Percentiles rank a stretch among this genome's conserved stretches.
Conservation (phyloP, 2,329 filamentous ascomycete species). For the Aspergillus pseudoglaucus region DNA sequence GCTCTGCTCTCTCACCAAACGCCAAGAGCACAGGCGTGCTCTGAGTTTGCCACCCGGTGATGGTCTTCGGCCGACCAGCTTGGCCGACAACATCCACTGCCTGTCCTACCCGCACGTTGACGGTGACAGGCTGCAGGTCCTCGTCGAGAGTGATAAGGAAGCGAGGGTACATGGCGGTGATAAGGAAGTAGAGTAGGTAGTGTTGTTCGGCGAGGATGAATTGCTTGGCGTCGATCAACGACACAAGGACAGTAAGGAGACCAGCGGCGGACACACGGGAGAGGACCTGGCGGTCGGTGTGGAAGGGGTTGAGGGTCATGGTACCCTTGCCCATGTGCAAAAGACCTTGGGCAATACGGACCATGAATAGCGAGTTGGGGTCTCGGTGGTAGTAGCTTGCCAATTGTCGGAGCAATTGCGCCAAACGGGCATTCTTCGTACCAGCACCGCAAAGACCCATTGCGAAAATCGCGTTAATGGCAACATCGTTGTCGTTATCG, state of each 20-base stretch:
- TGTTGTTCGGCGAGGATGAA: slow-evolving; percentile 68
- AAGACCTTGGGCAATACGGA: slow-evolving; percentile 93
- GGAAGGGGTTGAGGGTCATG: slow-evolving; percentile 94
- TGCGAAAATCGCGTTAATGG: slow-evolving; percentile 96
- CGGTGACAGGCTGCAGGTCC: slow-evolving; percentile 83
- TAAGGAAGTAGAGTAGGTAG: slow-evolving; percentile 95
- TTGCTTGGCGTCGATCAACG: slow-evolving; percentile 91
- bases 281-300: slow-evolving; percentile 92
- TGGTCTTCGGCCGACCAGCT: slow-evolving; percentile 94
- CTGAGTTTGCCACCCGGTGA: slow-evolving; percentile 98
- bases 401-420: slow-evolving; percentile 86
- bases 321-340: slow-evolving; percentile 99
- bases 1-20: slow-evolving; percentile 91
- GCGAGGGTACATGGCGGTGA: slow-evolving; percentile 91
- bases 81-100: slow-evolving; percentile 97
- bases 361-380: slow-evolving; percentile 96
- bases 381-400: slow-evolving; percentile 98
- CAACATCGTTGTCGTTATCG: slow-evolving; percentile 97
- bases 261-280: slow-evolving; percentile 87
- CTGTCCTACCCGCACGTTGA: slow-evolving; percentile 95
- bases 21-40: slow-evolving; percentile 93
- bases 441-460: slow-evolving; percentile 96
- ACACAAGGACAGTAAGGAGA: slow-evolving; percentile 80
- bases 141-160: slow-evolving; percentile 97
- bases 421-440: slow-evolving; percentile 95